Percentiles rank a stretch among this genome's conserved stretches.
Conservation (phyloP, 2,329 filamentous ascomycete genomes). For the Curvularia hawaiiensis region DNA sequence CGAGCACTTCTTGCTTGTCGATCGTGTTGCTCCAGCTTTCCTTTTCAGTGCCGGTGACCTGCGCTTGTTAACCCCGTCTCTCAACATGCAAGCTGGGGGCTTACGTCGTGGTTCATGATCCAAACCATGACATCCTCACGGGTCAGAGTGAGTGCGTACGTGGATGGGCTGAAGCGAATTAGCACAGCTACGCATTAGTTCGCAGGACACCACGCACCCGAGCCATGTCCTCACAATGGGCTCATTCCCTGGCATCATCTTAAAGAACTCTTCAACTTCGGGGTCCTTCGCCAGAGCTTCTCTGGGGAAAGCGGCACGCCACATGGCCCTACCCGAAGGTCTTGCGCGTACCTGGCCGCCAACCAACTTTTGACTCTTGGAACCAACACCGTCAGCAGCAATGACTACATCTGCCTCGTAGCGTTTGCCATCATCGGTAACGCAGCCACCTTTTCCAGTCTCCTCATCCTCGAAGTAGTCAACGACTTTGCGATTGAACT, state of each 20-base stretch:
- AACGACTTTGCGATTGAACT: slow-evolving; percentile 50
- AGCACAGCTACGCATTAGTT: slow-evolving; percentile 2
- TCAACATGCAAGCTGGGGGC: slow-evolving; percentile 2
- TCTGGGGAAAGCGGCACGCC: slow-evolving; percentile 50
- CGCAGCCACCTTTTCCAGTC: slow-evolving; percentile 43
- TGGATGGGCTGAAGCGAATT: slow-evolving; percentile 37
- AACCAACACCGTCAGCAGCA: slow-evolving; percentile 51
- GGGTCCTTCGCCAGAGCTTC: slow-evolving; percentile 53
- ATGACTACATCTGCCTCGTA: slow-evolving; percentile 52
- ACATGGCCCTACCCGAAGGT: slow-evolving; percentile 48
- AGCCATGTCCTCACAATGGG: slow-evolving; percentile 55
- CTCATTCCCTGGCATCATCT: slow-evolving; percentile 49
- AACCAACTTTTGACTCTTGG: slow-evolving; percentile 53
- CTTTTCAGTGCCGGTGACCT: slow-evolving; percentile 52
- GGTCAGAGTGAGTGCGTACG: slow-evolving; percentile 53
- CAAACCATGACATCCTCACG: slow-evolving; percentile 56
- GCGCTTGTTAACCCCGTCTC: slow-evolving; percentile 13
- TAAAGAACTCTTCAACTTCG: slow-evolving; percentile 55
- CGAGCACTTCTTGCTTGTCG: slow-evolving; percentile 52
- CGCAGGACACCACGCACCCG: slow-evolving; percentile 32
- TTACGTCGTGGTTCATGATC: slow-evolving; percentile 57
- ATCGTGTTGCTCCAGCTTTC: slow-evolving; percentile 57
- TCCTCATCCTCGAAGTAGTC: slow-evolving; percentile 53
- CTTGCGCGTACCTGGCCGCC: slow-evolving; percentile 52
- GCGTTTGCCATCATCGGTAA: slow-evolving; percentile 47